phyloP scores from a whole-genome alignment of 2,329 filamentous ascomycete species.

The Apiospora arundinis region DNA sequence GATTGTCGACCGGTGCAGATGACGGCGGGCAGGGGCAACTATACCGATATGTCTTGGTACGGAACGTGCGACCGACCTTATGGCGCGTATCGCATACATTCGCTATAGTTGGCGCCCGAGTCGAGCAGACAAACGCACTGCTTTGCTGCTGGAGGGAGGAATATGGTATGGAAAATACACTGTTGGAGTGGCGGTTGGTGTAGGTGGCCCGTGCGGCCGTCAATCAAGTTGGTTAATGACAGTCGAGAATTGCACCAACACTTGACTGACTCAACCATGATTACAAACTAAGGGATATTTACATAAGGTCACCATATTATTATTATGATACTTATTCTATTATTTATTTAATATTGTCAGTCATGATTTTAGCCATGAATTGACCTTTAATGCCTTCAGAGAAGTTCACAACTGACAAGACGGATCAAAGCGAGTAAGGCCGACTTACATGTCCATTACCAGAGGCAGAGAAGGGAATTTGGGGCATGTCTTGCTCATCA shows the following conservation, averaged over 20 bases:
- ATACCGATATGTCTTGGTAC: conserved; percentile 29
- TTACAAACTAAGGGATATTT: not conserved
- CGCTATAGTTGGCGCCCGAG: conserved; percentile 38
- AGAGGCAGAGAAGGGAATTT: too few relatives aligned
- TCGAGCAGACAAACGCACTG: conserved; percentile 40
- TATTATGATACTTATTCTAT: too few relatives aligned
- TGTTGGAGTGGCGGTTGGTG: not conserved
- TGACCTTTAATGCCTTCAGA: too few relatives aligned
- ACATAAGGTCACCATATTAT: too few relatives aligned
- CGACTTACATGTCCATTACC: too few relatives aligned
- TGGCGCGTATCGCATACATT: conserved; percentile 42
- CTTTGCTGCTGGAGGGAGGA: conserved; percentile 18
- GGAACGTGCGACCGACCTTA: conserved; percentile 36
- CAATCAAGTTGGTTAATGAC: not conserved
- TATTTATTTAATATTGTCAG: too few relatives aligned
- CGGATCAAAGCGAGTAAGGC: too few relatives aligned
- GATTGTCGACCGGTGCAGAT: conserved; percentile 33
- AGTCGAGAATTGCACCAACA: not conserved
- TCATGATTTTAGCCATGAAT: too few relatives aligned
- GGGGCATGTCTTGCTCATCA: too few relatives aligned
- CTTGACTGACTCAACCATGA: not conserved
- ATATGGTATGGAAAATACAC: not conserved
- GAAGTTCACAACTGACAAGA: too few relatives aligned
- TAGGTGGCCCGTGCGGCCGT: conserved; percentile 1
- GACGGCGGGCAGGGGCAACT: conserved; percentile 27